Evolutionary conservation across 2,329 filamentous ascomycete species (phyloP).

Genomic region (Diaporthe sp.): DNA sequence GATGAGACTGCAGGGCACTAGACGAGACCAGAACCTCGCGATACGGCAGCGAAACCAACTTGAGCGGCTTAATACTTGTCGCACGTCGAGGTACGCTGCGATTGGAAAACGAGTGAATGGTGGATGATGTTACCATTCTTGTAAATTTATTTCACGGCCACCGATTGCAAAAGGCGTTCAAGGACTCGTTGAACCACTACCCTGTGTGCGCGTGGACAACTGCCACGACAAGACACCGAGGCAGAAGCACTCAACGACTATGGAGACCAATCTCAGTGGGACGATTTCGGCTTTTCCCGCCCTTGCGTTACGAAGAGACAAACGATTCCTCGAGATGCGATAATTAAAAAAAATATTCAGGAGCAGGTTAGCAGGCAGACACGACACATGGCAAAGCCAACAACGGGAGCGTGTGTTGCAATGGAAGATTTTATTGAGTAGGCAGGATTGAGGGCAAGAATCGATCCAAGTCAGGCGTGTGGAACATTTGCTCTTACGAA

Average conservation of each 20-base stretch:
- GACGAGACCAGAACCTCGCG: neutral
- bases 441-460: conserved; percentile 5
- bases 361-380: conserved; percentile 11
- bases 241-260: conserved; percentile 1
- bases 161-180: conserved; percentile 39
- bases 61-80: neutral
- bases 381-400: conserved; percentile 15
- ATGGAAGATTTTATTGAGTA: conserved; percentile 4
- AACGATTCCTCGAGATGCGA: conserved; percentile 14
- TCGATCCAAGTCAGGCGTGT: conserved; percentile 25
- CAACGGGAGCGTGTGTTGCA: conserved; percentile 28
- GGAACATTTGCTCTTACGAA: conserved; percentile 36
- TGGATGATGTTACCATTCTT: conserved; percentile 35
- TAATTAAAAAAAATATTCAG: conserved; percentile 22
- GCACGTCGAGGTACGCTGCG: neutral
- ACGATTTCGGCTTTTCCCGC: conserved; percentile 1
- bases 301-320: conserved; percentile 18
- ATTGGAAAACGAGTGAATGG: conserved; percentile 35
- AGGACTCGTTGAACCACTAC: conserved; percentile 14
- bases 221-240: conserved; percentile 15
- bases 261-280: neutral
- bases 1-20: conserved; percentile 13
- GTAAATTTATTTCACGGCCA: conserved; percentile 39
- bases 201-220: neutral
- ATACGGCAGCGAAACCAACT: neutral